Base-by-base conservation (phyloP, 306 rosid genomes). In the Spatholobus suberectus region DNA sequence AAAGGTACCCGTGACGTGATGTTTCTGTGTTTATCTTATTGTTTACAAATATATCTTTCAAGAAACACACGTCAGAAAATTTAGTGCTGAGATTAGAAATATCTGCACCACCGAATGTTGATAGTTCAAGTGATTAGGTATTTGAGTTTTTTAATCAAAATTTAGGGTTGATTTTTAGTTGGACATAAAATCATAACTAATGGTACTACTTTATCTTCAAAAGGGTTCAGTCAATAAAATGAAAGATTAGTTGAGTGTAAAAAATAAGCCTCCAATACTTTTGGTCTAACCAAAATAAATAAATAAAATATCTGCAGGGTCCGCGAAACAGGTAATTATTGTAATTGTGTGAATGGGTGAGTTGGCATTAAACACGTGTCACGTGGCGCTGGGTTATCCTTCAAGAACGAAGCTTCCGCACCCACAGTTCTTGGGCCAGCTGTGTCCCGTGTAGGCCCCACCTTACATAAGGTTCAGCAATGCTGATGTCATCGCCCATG, bases 351-450 rank as follows among this genome's bases (percentile, higher is more conserved):
- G 41, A 29, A 32, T n/a, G 1, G 0, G 10, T 29, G 68, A 61
- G 0, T 62, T 37, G 29, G 34, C 15, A 2, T 10, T 14, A 9
- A 5, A 76, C 73, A 63, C 74, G 74, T 65, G 82, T 70, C 55
- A 46, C 35, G 0, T 63, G 34, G 10, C 26, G 4, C 14, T 12
- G 23, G 1, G 8, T 46, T 29, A 11, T 24, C 15, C 15, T 32
- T 14, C 34, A 62, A 5, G 20, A 35, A 65, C 51, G 82, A 65
- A 65, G 51, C 65, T 77, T 77, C 82, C 51, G 21, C 81, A 1
- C 44, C 61, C 21, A 7, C 43, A 40, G 43, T 24, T 58, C 9
- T 21, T 41, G 80, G 52, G 59, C 58, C 58, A 26, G 73, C 81
- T 1, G 23, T 38, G 32, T 54, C 38, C 27, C 5, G 24, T 49